phyloP scores from a whole-genome alignment of 768 basidiomycete genomes.

The Collybia sordida region DNA sequence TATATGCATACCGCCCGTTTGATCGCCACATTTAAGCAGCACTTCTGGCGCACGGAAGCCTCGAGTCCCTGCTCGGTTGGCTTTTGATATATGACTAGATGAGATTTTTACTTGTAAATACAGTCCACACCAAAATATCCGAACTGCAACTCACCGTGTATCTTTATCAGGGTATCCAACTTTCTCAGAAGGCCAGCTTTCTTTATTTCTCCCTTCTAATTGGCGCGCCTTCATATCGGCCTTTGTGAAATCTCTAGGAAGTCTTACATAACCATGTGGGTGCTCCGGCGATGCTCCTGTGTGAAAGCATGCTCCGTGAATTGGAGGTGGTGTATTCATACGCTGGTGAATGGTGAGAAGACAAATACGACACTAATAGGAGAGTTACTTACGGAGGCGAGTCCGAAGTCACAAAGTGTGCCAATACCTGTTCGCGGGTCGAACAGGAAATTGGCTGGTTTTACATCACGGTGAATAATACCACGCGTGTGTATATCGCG shows the following conservation, averaged over 20 bases:
- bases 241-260: constrained; percentile 43
- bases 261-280: constrained; percentile 67
- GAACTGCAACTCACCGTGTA: constrained; percentile 45
- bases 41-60: constrained; percentile 98
- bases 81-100: constrained; percentile 76
- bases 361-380: background rate
- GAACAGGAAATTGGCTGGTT: constrained; percentile 96
- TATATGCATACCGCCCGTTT: constrained; percentile 74
- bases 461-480: constrained; percentile 96
- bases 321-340: constrained; percentile 45
- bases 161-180: constrained; percentile 83
- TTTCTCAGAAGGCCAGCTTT: constrained; percentile 54
- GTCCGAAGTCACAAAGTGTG: constrained; percentile 90
- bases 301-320: constrained; percentile 73
- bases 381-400: constrained; percentile 75
- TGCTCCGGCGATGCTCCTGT: constrained; percentile 55
- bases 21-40: constrained; percentile 89
- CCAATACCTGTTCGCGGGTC: constrained; percentile 83
- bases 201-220: constrained; percentile 57
- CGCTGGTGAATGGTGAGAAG: constrained; percentile 36
- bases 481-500: constrained; percentile 83
- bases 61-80: constrained; percentile 94
- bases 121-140: background rate
- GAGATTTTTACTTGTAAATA: constrained; percentile 1
- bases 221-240: constrained; percentile 57